These are phyloP conservation scores for Kewa caespitosa DNA, from an alignment of 179 eudicot species.

Conservation along the genomic window DNA sequence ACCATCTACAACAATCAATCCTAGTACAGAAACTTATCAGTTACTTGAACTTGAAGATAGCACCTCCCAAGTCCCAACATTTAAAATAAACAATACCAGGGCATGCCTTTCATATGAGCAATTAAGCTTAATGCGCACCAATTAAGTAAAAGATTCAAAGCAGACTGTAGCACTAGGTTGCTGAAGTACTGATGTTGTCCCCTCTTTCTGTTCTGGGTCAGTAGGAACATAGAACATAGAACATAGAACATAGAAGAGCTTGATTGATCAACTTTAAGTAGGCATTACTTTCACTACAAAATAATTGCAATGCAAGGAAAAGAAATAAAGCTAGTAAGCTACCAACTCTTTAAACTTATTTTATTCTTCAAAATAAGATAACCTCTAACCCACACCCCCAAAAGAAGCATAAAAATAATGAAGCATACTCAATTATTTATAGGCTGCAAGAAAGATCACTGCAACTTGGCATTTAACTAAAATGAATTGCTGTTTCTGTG, in stretches of 20 bases:
- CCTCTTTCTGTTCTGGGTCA: neutral
- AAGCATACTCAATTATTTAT: neutral
- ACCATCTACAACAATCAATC: neutral
- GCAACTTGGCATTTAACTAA: neutral
- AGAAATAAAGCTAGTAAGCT: neutral
- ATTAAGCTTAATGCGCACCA: neutral
- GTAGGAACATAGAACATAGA: neutral
- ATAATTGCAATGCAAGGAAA: neutral
- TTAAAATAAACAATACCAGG: neutral
- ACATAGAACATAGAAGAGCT: no score
- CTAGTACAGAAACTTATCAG: neutral
- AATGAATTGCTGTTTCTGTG: no score
- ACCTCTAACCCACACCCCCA: no score
- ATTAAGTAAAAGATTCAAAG: neutral
- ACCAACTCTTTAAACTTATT: neutral
- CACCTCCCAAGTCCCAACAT: neutral
- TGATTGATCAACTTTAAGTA: conserved; percentile 12
- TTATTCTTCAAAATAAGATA: neutral
- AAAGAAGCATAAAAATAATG: no score
- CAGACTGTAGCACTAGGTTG: neutral
- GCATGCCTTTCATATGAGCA: neutral
- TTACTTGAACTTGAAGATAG: neutral
- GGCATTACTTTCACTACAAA: neutral
- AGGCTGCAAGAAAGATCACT: neutral
- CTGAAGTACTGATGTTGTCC: conserved; percentile 5